Base-by-base conservation (phyloP, 1,284 basidiomycete genomes). In the Moesziomyces sp. region DNA sequence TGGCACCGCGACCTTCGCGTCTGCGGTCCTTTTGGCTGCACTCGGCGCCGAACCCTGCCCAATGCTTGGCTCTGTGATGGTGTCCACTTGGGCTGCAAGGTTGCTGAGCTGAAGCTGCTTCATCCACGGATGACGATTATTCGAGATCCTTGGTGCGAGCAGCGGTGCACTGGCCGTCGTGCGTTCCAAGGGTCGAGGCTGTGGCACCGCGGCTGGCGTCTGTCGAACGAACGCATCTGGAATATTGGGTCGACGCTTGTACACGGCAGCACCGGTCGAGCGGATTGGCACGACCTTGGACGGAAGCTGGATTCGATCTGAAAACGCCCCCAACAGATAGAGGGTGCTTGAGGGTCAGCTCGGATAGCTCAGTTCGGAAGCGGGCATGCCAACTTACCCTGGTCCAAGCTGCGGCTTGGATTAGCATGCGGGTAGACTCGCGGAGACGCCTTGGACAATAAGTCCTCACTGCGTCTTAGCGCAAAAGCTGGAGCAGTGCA, bases 121-220 rank as follows among this genome's bases (percentile, higher is more conserved):
- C 70, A 73, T 67, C 70, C 70, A 73, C 1, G 70, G 70, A 47
- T 73, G 70, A 3, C 60, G 55, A 9, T 44, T 50, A n/a, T 67
- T 50, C 18, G 70, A 73, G 40, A 72, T 72, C 3, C 54, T 49
- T 19, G 68, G 49, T 45, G 54, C 26, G 8, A 19, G 13, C 8
- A 23, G 35, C 13, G 35, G 46, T 8, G 35, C 21, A 18, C 21
- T n/a, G 38, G 33, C n/a, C 13, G 24, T 35, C 7, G 18, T 46
- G 5, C 24, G 8, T 33, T 18, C 21, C 14, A 13, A 19, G 23
- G 30, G 49, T 10, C 18, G 48, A 26, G 19, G 14, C 19, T 40
- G 26, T 11, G 11, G 1, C 16, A 4, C 38, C 5, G 38, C 18
- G 14, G 55, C 19, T 47, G 38, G 50, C 7, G 21, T 19, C 14